Conservation (phyloP, 2,329 filamentous ascomycete genomes). For the Botrytis tulipae region DNA sequence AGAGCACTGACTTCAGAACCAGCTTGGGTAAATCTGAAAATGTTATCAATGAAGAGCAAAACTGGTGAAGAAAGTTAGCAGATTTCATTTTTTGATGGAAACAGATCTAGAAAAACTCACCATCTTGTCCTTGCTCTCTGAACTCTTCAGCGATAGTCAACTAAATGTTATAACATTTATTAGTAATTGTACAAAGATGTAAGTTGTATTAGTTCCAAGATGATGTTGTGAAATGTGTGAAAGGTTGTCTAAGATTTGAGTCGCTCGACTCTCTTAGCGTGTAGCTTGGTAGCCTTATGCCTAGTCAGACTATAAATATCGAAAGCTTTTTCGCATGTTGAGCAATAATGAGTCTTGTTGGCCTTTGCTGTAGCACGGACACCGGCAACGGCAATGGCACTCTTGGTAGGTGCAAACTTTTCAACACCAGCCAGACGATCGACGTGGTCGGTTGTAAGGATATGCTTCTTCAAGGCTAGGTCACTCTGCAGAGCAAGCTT, state of each 20-base stretch:
- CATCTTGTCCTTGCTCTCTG: slow-evolving; percentile 79
- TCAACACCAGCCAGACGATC: background rate
- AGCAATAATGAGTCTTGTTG: background rate
- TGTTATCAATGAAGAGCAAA: slow-evolving; percentile 99
- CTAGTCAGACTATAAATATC: too few relatives aligned
- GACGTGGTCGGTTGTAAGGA: background rate
- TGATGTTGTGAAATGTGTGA: background rate
- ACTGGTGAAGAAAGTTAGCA: slow-evolving; percentile 51
- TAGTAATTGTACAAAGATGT: background rate
- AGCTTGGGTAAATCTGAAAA: slow-evolving; percentile 99
- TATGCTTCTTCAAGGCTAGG: background rate
- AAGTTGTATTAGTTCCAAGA: background rate
- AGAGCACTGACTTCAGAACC: slow-evolving; percentile 99
- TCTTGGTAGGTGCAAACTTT: background rate
- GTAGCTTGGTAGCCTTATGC: background rate
- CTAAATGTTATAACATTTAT: background rate
- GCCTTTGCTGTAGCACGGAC: background rate
- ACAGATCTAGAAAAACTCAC: slow-evolving; percentile 45
- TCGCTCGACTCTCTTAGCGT: background rate
- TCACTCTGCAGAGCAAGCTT: background rate
- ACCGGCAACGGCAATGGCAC: background rate
- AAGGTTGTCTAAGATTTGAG: background rate
- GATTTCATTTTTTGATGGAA: background rate
- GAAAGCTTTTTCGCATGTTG: background rate
- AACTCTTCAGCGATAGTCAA: slow-evolving; percentile 79